phyloP scores from a whole-genome alignment of 176 grass and related monocot species.

The Otatea glauca region DNA sequence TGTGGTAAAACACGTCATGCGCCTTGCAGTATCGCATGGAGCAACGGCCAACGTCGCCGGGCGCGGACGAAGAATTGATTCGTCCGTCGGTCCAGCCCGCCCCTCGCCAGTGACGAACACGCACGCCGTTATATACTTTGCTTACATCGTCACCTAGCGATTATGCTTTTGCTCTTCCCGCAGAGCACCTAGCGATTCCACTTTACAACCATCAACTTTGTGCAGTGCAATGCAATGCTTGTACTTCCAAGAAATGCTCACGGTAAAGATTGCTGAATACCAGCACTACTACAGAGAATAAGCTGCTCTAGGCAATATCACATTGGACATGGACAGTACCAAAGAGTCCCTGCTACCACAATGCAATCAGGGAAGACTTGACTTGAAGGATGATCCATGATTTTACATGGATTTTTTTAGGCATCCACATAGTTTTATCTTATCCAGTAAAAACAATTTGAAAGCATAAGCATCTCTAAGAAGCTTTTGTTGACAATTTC shows the following conservation, averaged over 20 bases:
- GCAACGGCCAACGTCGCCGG: conserved; percentile 17
- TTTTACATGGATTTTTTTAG: not conserved
- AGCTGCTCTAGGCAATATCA: not conserved
- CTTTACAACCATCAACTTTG: conserved; percentile 1
- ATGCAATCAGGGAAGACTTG: not conserved
- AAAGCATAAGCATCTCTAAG: conserved; percentile 71
- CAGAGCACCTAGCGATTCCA: not conserved
- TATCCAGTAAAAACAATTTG: conserved; percentile 48
- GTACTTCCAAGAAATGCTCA: not conserved
- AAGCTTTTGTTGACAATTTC: conserved; percentile 75
- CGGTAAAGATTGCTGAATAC: not conserved
- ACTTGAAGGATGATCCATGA: conserved; percentile 11
- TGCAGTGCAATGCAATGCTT: not conserved
- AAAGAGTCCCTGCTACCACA: not conserved
- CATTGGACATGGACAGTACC: not conserved
- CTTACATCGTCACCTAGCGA: not conserved
- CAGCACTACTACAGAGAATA: no score
- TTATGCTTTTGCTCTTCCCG: not conserved
- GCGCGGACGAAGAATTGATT: not conserved
- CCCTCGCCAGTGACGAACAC: not conserved
- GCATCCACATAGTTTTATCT: not conserved
- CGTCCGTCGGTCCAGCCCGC: not conserved
- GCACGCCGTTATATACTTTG: not conserved
- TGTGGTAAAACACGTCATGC: conserved; percentile 38
- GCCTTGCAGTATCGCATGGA: conserved; percentile 32